Conservation (phyloP, 179 eudicot genomes). For the Silene coronaria region DNA sequence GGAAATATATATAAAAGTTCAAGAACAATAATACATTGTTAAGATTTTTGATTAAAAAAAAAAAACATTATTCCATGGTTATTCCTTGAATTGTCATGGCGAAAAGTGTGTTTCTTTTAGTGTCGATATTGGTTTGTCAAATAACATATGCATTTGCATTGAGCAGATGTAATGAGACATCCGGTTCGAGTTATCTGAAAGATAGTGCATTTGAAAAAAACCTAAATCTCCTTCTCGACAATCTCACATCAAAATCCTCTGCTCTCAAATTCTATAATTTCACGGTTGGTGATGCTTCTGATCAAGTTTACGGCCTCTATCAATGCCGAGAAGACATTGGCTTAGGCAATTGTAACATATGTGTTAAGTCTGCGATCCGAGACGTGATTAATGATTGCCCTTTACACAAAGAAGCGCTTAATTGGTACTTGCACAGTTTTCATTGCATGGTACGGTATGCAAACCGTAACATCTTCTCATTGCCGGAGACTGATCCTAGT, state of each 20-base stretch:
- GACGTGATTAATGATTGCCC: neutral
- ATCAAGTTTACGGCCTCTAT: conserved; percentile 23
- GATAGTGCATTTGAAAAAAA: conserved; percentile 16
- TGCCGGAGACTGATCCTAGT: neutral
- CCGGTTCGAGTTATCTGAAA: too few relatives aligned
- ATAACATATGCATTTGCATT: too few relatives aligned
- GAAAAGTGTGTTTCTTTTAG: too few relatives aligned
- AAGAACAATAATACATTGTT: too few relatives aligned
- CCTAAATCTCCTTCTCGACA: conserved; percentile 11
- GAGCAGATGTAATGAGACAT: too few relatives aligned
- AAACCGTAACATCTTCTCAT: conserved; percentile 12
- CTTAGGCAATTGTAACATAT: conserved; percentile 13
- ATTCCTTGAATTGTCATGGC: too few relatives aligned
- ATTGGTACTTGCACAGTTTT: conserved; percentile 16
- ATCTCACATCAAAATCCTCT: conserved; percentile 13
- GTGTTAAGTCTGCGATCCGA: conserved; percentile 12
- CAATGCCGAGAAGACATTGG: conserved; percentile 26
- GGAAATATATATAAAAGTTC: too few relatives aligned
- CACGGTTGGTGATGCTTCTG: neutral
- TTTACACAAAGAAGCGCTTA: neutral
- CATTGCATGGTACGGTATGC: conserved; percentile 28
- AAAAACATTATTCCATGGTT: too few relatives aligned
- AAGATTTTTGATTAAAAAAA: too few relatives aligned
- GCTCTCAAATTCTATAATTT: conserved; percentile 15
- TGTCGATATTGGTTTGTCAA: too few relatives aligned